Base-by-base conservation (phyloP, 2,329 filamentous ascomycete species). In the Sordariomycetes sp. region DNA sequence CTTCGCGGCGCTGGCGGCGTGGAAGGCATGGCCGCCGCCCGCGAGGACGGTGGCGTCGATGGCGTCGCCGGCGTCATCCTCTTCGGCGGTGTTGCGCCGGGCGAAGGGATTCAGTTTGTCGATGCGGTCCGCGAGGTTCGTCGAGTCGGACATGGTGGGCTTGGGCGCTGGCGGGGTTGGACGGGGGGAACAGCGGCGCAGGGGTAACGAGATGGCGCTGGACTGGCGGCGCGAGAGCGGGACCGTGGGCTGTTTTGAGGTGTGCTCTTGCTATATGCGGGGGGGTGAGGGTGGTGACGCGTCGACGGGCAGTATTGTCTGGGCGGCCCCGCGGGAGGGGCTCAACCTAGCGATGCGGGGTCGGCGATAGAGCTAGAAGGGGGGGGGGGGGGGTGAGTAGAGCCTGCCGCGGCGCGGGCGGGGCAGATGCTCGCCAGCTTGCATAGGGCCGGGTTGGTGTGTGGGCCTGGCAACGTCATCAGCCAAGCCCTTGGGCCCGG, bases 1-100 rank as follows among this genome's bases (percentile, higher is more conserved):
- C 60, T 78, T 78, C 10, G 76, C 76, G 57, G 73, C 66, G 35
- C 72, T 68, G 13, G 74, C 75, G 55, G 69, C 67, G 42, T 75
- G 74, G n/a, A 50, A 50, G 56, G 73, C 73, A 65, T 80, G 80
- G 52, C 81, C 81, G n/a, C 81, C 81, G 35, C 82, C 81, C 1
- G 80, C 83, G 12, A 85, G 70, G 45, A 72, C 77, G 58, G 67
- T 64, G 54, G 64, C 64, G 61, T 79, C 76, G 59, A 81, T 75
- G 54, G 72, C 71, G 59, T 82, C 76, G 58, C 80, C 79, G 34
- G 69, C 64, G 35, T 82, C 76, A 48, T 82, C 79, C 45, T 78
- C 74, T 58, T 77, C 75, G 35, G n/a, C 17, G 15, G 17, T 20
- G 15, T 42, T 53, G 24, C 22, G 13, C 34, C 53, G 54, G 22